Evolutionary conservation across 495 filamentous ascomycete genomes (phyloP).

Genomic region (Neohortaea acidophila): DNA sequence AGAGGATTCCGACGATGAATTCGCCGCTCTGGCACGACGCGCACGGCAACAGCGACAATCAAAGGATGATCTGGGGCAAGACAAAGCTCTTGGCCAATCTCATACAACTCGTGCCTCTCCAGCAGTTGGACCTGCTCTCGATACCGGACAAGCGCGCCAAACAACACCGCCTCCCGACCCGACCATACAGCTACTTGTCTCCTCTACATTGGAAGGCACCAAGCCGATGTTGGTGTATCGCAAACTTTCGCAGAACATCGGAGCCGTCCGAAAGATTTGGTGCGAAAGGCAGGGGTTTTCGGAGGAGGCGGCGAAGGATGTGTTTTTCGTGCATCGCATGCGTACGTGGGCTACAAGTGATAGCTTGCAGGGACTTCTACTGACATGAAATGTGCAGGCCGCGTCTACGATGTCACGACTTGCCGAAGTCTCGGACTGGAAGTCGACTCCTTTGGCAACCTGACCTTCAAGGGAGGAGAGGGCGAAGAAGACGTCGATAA

Average conservation of each 20-base stretch:
- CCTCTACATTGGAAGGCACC: slow-evolving; percentile 46
- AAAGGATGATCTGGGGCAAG: no score
- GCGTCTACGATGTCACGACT: slow-evolving; percentile 55
- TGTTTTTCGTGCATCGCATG: slow-evolving; percentile 70
- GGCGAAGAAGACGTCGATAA: slow-evolving; percentile 20
- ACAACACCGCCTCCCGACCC: slow-evolving; percentile 24
- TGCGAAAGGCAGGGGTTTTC: slow-evolving; percentile 43
- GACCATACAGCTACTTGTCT: slow-evolving; percentile 56
- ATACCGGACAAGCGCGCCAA: background rate
- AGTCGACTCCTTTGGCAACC: slow-evolving; percentile 28
- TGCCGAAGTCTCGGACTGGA: slow-evolving; percentile 49
- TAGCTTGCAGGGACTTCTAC: no score
- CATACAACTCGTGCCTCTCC: no score
- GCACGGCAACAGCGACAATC: slow-evolving; percentile 10
- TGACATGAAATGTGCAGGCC: no score
- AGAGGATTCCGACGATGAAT: slow-evolving; percentile 33
- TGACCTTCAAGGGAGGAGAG: slow-evolving; percentile 24
- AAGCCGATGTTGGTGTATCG: slow-evolving; percentile 51
- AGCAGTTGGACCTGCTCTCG: no score
- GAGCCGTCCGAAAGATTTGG: slow-evolving; percentile 53
- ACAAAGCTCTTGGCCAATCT: no score
- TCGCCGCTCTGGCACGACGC: slow-evolving; percentile 27
- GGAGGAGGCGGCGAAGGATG: slow-evolving; percentile 28
- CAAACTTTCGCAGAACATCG: slow-evolving; percentile 46
- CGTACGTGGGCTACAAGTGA: no score